phyloP scores from a whole-genome alignment of 2,329 filamentous ascomycete species.

The Ophiosphaerella korrae region DNA sequence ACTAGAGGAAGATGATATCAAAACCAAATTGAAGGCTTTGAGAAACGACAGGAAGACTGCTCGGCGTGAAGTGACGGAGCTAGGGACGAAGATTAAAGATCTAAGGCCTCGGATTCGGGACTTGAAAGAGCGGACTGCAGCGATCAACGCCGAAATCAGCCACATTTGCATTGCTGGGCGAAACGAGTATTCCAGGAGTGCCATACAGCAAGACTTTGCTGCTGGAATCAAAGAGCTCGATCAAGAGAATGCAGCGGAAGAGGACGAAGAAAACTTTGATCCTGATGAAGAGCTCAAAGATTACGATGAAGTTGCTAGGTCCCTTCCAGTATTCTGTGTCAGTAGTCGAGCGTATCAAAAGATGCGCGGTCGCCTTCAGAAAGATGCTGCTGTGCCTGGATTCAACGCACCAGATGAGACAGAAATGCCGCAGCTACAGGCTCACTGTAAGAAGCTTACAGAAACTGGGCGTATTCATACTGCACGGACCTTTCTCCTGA shows the following conservation, averaged over 20 bases:
- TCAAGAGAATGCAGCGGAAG: constrained; percentile 58
- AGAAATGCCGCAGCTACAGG: constrained; percentile 60
- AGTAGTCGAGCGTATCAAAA: constrained; percentile 68
- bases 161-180: constrained; percentile 59
- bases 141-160: constrained; percentile 43
- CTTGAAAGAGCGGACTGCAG: constrained; percentile 34
- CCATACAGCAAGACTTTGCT: constrained; percentile 65
- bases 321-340: constrained; percentile 68
- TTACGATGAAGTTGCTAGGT: constrained; percentile 61
- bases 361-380: constrained; percentile 59
- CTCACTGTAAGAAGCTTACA: constrained; percentile 64
- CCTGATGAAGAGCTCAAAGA: constrained; percentile 61
- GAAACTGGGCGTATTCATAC: constrained; percentile 53
- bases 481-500: constrained; percentile 58
- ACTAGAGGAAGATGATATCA: constrained; percentile 50
- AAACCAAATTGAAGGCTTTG: constrained; percentile 52
- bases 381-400: constrained; percentile 59
- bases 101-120: constrained; percentile 33
- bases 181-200: constrained; percentile 61
- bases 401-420: constrained; percentile 62
- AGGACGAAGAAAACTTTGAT: constrained; percentile 61
- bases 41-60: constrained; percentile 51
- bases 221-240: constrained; percentile 65
- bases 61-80: constrained; percentile 33
- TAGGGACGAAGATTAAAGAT: constrained; percentile 39